Base-by-base conservation (phyloP, 805 yeast species). In the Sungouiozyma intestinalis region DNA sequence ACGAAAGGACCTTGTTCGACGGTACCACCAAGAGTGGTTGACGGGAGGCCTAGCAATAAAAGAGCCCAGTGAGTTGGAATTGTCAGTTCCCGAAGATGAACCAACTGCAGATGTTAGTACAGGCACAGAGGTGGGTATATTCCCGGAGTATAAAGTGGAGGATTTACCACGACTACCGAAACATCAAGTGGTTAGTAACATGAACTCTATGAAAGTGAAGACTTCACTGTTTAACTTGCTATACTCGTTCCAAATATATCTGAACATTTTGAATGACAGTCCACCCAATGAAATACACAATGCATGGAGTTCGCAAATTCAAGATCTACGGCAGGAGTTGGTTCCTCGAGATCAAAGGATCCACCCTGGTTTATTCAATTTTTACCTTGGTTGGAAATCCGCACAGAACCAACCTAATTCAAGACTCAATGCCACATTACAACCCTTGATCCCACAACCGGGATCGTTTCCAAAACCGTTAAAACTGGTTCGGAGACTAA, bases 391-490 rank as follows among this genome's bases (percentile, higher is more conserved):
- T 34, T 59, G 64, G 64, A 52, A 45, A 29, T 21, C 42, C 5
- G 52, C 50, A n/a, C 50, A 48, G 32, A 38, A 33, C 6, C 43
- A 47, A 11, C 34, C 48, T 2, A 38, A 49, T 16, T 35, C 42
- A 16, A 46, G 45, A 27, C 39, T 51, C 16, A 44, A 39, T 33
- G 46, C 44, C 24, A 35, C 52, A 3, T 57, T 53, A 43, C 51
- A 54, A 29, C 53, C 53, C 17, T 49, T 48, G 35, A 39, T 57
- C 29, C 64, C 64, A 7, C 51, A 52, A 34, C 58, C 60, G 55
- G 35, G 43, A 19, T 16, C 39, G 16, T 60, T 49, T 35, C 63
- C 63, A n/a, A 29, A 16, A 11, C 33, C 41, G 5, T 42, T 57
- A 16, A 45, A 51, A 31, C 36, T 35, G 14, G 21, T 55, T 2